phyloP scores from a whole-genome alignment of 225 moss, liverwort and hornwort species.

The Thuidium tamariscinum region DNA sequence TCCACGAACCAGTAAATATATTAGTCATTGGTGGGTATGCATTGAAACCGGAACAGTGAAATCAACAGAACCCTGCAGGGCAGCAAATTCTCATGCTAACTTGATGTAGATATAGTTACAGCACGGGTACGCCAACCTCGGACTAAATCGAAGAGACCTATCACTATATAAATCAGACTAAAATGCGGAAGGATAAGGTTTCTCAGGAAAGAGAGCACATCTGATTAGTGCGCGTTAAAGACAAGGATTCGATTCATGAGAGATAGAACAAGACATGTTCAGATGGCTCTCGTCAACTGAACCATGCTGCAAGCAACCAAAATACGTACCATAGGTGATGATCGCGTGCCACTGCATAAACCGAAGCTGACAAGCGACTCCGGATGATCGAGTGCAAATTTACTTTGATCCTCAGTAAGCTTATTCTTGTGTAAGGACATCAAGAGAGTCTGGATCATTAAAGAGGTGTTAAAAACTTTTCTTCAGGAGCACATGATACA shows the following conservation, averaged over 20 bases:
- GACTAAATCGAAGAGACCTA: background rate
- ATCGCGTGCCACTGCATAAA: conserved; percentile 67
- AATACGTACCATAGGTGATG: conserved; percentile 69
- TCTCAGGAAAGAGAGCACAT: background rate
- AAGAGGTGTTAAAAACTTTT: background rate
- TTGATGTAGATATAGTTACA: background rate
- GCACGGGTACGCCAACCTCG: background rate
- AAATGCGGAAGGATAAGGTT: background rate
- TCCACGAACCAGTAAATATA: background rate
- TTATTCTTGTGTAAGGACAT: conserved; percentile 57
- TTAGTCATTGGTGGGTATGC: background rate
- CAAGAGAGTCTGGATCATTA: conserved; percentile 41
- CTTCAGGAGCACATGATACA: background rate
- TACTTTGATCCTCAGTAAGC: conserved; percentile 54
- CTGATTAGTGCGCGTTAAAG: background rate
- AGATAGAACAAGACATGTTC: background rate
- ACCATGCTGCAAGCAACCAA: background rate
- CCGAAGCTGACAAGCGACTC: conserved; percentile 67
- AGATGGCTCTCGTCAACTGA: background rate
- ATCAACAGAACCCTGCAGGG: background rate
- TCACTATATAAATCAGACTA: background rate
- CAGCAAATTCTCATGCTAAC: background rate
- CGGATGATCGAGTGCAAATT: conserved; percentile 55
- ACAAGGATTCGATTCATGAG: background rate
- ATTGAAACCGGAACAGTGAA: background rate